Percentiles rank a stretch among this genome's conserved stretches.
Conservation (phyloP, 1,284 basidiomycete species). For the Cystobasidium pallidum region DNA sequence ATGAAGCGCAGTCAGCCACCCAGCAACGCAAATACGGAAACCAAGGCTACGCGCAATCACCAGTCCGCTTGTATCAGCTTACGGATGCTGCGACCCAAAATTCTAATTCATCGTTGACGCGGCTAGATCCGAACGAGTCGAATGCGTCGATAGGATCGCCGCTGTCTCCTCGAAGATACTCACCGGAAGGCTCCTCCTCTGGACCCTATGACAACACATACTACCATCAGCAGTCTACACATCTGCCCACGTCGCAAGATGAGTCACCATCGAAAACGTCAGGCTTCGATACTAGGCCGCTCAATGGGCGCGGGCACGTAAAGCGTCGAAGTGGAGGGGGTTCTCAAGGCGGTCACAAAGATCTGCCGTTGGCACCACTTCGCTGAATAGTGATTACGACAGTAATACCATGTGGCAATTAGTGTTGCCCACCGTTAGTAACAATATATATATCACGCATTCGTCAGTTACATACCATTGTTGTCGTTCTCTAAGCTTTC, state of each 20-base stretch:
- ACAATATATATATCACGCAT: neutral
- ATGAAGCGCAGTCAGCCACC: conserved; percentile 1
- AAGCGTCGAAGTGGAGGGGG: conserved; percentile 41
- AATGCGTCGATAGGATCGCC: conserved; percentile 31
- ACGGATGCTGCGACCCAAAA: conserved; percentile 18
- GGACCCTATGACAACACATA: conserved; percentile 24
- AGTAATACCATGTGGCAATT: neutral
- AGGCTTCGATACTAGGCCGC: conserved; percentile 21
- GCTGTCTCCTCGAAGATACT: conserved; percentile 24
- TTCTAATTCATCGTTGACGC: conserved; percentile 31
- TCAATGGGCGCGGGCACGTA: conserved; percentile 23
- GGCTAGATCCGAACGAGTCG: conserved; percentile 32
- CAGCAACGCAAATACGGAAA: neutral
- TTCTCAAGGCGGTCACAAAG: conserved; percentile 2
- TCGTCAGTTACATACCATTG: neutral
- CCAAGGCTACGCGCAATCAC: conserved; percentile 18
- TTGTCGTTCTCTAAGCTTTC: neutral
- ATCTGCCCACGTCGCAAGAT: conserved; percentile 8
- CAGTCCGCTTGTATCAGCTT: conserved; percentile 40
- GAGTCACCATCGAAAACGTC: conserved; percentile 25
- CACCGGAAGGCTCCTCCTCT: conserved; percentile 12
- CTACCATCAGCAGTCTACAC: conserved; percentile 8
- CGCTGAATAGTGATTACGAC: neutral
- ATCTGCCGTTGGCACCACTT: conserved; percentile 2
- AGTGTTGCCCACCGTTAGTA: neutral